Evolutionary conservation across 257 asterid species (phyloP), one percentile per base, ranked within the genome.

Genomic region (Nicotiana sylvestris): DNA sequence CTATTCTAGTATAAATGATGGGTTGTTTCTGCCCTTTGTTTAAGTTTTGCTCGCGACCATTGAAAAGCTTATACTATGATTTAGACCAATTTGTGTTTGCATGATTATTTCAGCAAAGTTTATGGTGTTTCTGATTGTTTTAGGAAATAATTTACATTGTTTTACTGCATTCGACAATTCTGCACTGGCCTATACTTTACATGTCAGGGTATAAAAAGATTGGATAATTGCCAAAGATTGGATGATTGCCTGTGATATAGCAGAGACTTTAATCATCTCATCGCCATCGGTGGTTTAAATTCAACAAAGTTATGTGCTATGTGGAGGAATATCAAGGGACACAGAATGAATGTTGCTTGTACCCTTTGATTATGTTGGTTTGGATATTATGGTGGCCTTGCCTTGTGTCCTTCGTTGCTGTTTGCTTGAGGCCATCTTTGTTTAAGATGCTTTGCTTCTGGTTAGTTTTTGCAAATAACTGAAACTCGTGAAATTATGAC

Each of bases 21-120:
- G 80, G 62, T 43, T 15, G 64, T 76, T 76, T 53, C 64, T 76
- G 79, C 80, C 80, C 80, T 49, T 76, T 61, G 37, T 46, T 76
- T 76, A 27, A 49, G 29, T 76, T 76, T 33, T 29, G 64, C 9
- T 29, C 30, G 25, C 29, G 16, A 76, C 80, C 29, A 4, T 15
- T 76, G 15, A 27, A 51, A 51, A 51, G 17, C 65, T 51, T 76
- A 51, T 51, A 43, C 12, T 43, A 51, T 51, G 29, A 76, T 76
- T 27, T 76, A 25, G 80, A 51, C 64, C 80, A 21, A 29, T 15
- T 51, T 49, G 29, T 29, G 80, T 76, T 76, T 76, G 80, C 80
- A 51, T 74, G 64, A 51, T 76, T 51, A 29, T 76, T 9, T 51
- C 4, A 29, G 64, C 64, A 51, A 76, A 27, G 39, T 16, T 8